Percentiles rank a stretch among this genome's conserved stretches.
phyloP scores from a whole-genome alignment of 148 eudicot species.

The Persicaria maculosa region DNA sequence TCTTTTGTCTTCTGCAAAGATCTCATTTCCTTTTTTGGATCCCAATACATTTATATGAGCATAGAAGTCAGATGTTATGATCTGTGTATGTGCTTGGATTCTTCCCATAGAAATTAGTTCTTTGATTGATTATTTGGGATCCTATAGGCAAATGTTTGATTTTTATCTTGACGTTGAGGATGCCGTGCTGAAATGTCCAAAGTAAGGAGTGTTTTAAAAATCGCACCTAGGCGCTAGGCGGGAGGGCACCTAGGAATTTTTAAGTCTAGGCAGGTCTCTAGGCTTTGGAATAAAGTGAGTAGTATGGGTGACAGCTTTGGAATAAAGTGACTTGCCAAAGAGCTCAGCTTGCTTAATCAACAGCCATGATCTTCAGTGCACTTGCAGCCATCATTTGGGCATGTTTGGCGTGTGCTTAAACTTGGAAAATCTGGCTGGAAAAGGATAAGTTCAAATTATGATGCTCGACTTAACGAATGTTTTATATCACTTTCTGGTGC shows the following conservation, averaged over 20 bases:
- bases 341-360: conserved; percentile 3
- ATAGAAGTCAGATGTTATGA: not conserved
- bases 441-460: not conserved
- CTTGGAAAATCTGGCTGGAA: conserved; percentile 8
- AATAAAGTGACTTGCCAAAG: conserved; percentile 1
- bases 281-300: too few species aligned
- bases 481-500: conserved; percentile 5
- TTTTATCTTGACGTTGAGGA: not conserved
- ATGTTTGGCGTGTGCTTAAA: not conserved
- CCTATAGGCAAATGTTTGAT: not conserved
- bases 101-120: not conserved
- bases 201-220: too few species aligned
- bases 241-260: too few species aligned
- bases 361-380: not conserved
- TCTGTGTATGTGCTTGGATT: not conserved
- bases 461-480: not conserved
- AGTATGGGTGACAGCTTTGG: not conserved
- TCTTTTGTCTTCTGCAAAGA: not conserved
- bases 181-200: not conserved
- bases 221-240: too few species aligned
- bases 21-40: not conserved
- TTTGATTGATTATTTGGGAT: conserved; percentile 2
- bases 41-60: not conserved
- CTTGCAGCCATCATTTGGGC: not conserved
- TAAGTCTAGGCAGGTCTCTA: too few species aligned